Percentiles rank a stretch among this genome's conserved stretches.
phyloP scores from a whole-genome alignment of 768 basidiomycete species.

The Phaeotremella skinneri region DNA sequence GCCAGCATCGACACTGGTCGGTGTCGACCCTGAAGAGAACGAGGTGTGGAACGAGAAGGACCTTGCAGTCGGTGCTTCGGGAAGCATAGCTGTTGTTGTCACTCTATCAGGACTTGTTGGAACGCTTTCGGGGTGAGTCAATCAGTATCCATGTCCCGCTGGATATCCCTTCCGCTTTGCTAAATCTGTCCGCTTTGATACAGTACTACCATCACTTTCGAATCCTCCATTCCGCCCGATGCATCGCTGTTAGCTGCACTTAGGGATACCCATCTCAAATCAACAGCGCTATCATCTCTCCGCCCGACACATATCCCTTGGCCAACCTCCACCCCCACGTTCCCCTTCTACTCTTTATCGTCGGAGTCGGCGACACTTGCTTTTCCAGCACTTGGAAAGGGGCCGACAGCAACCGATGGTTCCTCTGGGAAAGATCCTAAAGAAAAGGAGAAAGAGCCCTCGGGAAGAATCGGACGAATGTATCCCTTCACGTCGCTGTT shows the following conservation, averaged over 20 bases:
- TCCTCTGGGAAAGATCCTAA: constrained; percentile 54
- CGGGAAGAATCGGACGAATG: constrained; percentile 54
- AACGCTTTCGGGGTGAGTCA: constrained; percentile 61
- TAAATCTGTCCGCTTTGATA: neutral
- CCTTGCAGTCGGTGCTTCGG: neutral
- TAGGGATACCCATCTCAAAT: constrained; percentile 30
- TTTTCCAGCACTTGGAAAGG: constrained; percentile 50
- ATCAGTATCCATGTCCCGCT: constrained; percentile 5
- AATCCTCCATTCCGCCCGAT: constrained; percentile 55
- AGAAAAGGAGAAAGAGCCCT: constrained; percentile 48
- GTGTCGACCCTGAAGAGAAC: constrained; percentile 28
- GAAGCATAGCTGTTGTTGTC: constrained; percentile 54
- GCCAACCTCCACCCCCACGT: constrained; percentile 11
- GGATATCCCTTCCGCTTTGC: neutral
- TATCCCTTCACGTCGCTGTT: constrained; percentile 83
- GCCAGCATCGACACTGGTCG: neutral
- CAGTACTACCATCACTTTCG: constrained; percentile 55
- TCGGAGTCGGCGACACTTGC: constrained; percentile 51
- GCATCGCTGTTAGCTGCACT: constrained; percentile 30
- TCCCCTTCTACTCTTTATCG: constrained; percentile 54
- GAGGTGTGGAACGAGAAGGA: constrained; percentile 39
- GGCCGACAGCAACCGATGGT: constrained; percentile 54
- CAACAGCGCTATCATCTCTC: constrained; percentile 30
- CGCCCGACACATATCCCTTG: constrained; percentile 22
- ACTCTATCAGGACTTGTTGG: constrained; percentile 84